Percentiles rank a stretch among this genome's conserved stretches.
Evolutionary conservation across 2,329 filamentous ascomycete species (phyloP).

Genomic region (Trichoderma semiorbis): DNA sequence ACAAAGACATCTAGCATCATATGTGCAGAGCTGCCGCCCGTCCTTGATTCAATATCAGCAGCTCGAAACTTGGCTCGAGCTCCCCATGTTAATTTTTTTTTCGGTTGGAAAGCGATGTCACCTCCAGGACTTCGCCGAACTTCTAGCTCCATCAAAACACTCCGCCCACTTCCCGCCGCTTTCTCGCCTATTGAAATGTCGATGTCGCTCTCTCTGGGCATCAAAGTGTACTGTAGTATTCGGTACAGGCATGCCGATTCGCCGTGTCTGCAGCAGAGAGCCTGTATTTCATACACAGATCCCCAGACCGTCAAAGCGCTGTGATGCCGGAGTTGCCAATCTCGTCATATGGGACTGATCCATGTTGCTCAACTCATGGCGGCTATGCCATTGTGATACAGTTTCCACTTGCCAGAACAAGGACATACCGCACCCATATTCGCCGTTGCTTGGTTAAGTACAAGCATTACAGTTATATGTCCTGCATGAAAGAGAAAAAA

Average conservation of each 20-base stretch:
- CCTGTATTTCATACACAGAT: slow-evolving; percentile 4
- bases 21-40: not conserved
- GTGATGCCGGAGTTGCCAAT: slow-evolving; percentile 2
- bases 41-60: not conserved
- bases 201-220: not conserved
- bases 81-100: not conserved
- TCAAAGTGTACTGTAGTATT: not conserved
- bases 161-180: slow-evolving; percentile 3
- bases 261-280: not conserved
- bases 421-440: not conserved
- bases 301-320: slow-evolving; percentile 5
- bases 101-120: not conserved
- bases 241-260: not conserved
- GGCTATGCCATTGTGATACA: not conserved
- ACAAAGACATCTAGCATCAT: not conserved
- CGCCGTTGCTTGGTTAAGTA: not conserved
- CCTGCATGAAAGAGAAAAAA: not conserved
- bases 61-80: not conserved
- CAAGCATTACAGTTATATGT: not conserved
- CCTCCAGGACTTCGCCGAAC: slow-evolving; percentile 8
- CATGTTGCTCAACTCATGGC: not conserved
- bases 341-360: not conserved
- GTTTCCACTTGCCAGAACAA: not conserved
- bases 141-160: not conserved
- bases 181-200: not conserved